Evolutionary conservation across 2,329 filamentous ascomycete genomes (phyloP).

Genomic region (Ophioceras dolichostomum): DNA sequence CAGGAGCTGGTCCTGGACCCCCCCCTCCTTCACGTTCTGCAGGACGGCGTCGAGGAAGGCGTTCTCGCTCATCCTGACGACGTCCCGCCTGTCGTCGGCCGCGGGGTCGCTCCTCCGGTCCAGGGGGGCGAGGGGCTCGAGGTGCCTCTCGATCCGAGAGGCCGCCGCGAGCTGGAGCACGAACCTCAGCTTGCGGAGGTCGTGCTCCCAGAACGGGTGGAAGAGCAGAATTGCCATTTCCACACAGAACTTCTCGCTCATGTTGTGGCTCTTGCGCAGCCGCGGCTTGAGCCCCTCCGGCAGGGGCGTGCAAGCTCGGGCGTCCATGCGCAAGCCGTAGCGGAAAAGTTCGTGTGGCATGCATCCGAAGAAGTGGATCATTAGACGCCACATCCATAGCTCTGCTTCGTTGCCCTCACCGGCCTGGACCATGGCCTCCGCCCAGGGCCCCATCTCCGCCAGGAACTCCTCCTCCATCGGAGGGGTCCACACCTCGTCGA

Average conservation of each 20-base stretch:
- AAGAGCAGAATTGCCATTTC: slow-evolving; percentile 1
- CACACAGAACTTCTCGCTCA: neutral
- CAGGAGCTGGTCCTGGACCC: too few relatives aligned
- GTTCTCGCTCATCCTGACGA: neutral
- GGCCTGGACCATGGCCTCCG: neutral
- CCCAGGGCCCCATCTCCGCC: too few relatives aligned
- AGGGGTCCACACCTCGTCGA: too few relatives aligned
- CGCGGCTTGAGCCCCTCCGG: neutral
- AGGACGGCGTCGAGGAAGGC: neutral
- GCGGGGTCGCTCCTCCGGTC: neutral
- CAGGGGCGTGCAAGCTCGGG: neutral
- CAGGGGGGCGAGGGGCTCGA: neutral
- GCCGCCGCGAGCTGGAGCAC: slow-evolving; percentile 1
- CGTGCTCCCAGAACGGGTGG: slow-evolving; percentile 2
- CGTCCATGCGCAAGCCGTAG: slow-evolving; percentile 1
- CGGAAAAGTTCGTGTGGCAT: slow-evolving; percentile 3
- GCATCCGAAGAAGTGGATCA: slow-evolving; percentile 2
- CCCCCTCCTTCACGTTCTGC: neutral
- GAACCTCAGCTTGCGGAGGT: slow-evolving; percentile 1
- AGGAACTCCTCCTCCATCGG: too few relatives aligned
- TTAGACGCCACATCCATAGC: slow-evolving; percentile 3
- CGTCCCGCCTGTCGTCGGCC: neutral
- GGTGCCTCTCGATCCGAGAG: slow-evolving; percentile 1
- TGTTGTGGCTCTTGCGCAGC: neutral
- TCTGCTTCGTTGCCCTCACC: neutral